Percentiles rank a stretch among this genome's conserved stretches.
These are phyloP conservation scores for Knoxia roxburghii DNA, from an alignment of 257 asterid genomes.

Conservation along the genomic window DNA sequence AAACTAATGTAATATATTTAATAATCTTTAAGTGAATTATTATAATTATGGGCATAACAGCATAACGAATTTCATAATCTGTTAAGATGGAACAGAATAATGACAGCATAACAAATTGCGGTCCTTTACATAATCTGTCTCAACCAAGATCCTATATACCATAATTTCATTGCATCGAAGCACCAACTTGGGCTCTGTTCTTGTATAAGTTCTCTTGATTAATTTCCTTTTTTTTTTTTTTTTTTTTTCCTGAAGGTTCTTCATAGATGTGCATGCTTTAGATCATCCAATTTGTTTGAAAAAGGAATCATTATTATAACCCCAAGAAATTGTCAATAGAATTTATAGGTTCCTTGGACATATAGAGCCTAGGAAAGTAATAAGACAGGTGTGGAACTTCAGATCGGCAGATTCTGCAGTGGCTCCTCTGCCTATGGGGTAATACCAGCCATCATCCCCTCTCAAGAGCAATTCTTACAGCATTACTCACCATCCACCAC, in stretches of 20 bases:
- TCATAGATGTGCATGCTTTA: not conserved
- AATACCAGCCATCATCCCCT: not conserved
- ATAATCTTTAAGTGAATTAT: not conserved
- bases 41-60: not conserved
- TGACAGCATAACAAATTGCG: not conserved
- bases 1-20: not conserved
- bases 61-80: too few species aligned
- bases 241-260: not conserved
- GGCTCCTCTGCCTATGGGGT: too few species aligned
- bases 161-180: too few species aligned
- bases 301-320: not conserved
- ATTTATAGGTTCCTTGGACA: not conserved
- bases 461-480: not conserved
- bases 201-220: too few species aligned
- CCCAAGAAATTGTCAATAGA: not conserved
- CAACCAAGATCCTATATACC: too few species aligned
- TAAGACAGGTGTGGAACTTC: too few species aligned
- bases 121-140: not conserved
- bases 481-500: not conserved
- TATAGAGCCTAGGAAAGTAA: not conserved
- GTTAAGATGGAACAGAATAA: not conserved
- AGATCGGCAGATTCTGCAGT: too few species aligned
- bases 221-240: too few species aligned
- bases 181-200: not conserved
- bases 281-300: not conserved